These are phyloP conservation scores for Psilocybe tampanensis DNA, from an alignment of 768 basidiomycete genomes.

Conservation along the genomic window DNA sequence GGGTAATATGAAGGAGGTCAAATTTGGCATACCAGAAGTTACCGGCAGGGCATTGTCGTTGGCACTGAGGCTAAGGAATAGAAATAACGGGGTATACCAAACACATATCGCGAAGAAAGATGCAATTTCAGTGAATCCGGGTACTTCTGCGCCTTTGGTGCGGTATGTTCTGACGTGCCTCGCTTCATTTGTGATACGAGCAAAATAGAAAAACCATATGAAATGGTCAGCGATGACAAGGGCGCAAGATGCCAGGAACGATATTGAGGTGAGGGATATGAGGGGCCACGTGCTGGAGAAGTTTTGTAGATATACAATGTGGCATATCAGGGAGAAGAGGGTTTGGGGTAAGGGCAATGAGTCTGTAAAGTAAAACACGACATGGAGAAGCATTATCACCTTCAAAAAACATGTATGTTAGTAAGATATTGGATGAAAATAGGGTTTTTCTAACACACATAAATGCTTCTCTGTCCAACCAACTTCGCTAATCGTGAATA, in stretches of 20 bases:
- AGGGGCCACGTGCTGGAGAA: constrained; percentile 90
- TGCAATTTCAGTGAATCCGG: constrained; percentile 72
- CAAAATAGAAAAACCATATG: constrained; percentile 96
- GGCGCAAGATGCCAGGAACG: constrained; percentile 84
- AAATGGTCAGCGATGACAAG: constrained; percentile 92
- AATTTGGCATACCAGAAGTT: constrained; percentile 46
- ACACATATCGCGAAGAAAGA: constrained; percentile 85
- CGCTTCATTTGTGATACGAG: constrained; percentile 66
- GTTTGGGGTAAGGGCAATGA: constrained; percentile 76
- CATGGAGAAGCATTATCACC: constrained; percentile 80
- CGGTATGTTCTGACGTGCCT: constrained; percentile 55
- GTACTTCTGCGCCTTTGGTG: constrained; percentile 33
- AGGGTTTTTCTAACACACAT: constrained; percentile 54
- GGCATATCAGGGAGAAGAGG: constrained; percentile 80
- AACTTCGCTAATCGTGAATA: constrained; percentile 81
- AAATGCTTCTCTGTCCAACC: constrained; percentile 84
- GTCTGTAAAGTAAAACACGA: constrained; percentile 78
- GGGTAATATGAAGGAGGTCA: not conserved
- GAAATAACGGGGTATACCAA: constrained; percentile 89
- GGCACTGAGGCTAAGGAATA: constrained; percentile 94
- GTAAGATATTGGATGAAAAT: not conserved
- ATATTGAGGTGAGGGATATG: constrained; percentile 84
- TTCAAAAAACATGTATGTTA: constrained; percentile 30
- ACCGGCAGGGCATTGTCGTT: constrained; percentile 94
- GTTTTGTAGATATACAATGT: constrained; percentile 90